Evolutionary conservation across 176 grass and related monocot genomes (phyloP), one percentile per base, ranked within the genome.

Genomic region (Ensete ventricosum): DNA sequence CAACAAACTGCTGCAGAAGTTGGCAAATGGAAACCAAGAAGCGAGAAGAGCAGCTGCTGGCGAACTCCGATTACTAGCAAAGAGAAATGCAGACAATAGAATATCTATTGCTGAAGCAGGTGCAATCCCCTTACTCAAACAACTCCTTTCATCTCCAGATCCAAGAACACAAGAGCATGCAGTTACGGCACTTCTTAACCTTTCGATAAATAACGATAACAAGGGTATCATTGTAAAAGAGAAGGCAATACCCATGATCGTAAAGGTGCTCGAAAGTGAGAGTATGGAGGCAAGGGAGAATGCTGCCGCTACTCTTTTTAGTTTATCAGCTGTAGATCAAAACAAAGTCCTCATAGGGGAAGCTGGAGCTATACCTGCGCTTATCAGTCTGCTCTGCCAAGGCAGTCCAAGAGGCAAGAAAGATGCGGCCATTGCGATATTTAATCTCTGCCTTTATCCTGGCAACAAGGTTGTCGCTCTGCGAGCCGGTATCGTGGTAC

Each of bases 251-350:
- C 90, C 88, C 49, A 87, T 84, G 81, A 94, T 99, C 14, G 91
- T 99, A 57, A 82, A 89, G 73, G 88, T 99, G 80, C 83, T 99
- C 1, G 87, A 91, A 82, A 89, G 60, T 25, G 90, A 88, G 73
- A 99, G 86, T 79, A 94, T 89, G 95, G 95, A 99, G 80, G 90
- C 95, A 49, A 94, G 90, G 78, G 95, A 99, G 77, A 99, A 99
- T 52, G 95, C 95, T 25, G 95, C 95, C 1, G 95, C 95, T 52
- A 87, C 95, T 3, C 83, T 99, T 1, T 99, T 99, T 54, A 99
- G 90, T 83, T 34, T 99, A 29, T 99, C 95, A 34, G 86, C 94
- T 77, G 84, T 94, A 50, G 95, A 99, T 50, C 81, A 93, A 64
- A 94, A 99, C 76, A 94, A 99, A 80, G 81, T 88, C 10, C 67